Conservation (phyloP, 129 eudicot genomes). For the Smallanthus sonchifolius region DNA sequence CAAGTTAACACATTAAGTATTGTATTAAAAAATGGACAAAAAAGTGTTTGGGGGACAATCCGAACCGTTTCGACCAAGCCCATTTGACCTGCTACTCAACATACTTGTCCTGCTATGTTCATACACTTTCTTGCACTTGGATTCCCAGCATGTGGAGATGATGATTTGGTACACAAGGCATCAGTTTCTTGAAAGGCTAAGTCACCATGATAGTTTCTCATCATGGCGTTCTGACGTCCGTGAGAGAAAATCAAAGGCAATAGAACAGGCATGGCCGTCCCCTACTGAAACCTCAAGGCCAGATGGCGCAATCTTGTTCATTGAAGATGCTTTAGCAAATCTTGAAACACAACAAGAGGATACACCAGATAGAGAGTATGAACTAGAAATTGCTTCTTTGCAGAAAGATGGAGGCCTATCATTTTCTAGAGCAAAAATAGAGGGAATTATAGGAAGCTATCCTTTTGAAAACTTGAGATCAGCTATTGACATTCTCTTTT, state of each 20-base stretch:
- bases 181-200: conserved; percentile 60
- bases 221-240: conserved; percentile 37
- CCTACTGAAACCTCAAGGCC: conserved; percentile 34
- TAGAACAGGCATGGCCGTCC: conserved; percentile 87
- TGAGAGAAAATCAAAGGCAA: conserved; percentile 67
- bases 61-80: neutral
- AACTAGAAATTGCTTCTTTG: conserved; percentile 53
- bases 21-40: neutral
- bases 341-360: conserved; percentile 58
- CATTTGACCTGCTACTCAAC: neutral
- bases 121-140: neutral
- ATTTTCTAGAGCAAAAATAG: conserved; percentile 44
- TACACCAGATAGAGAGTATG: conserved; percentile 35
- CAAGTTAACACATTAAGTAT: neutral
- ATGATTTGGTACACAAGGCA: conserved; percentile 85
- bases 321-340: conserved; percentile 89
- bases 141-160: conserved; percentile 79
- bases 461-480: conserved; percentile 80
- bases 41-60: neutral
- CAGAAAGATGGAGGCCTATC: conserved; percentile 55
- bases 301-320: conserved; percentile 53
- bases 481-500: conserved; percentile 79
- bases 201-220: conserved; percentile 32
- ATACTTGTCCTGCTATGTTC: neutral
- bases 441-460: conserved; percentile 73